phyloP scores from a whole-genome alignment of 139 green algal species.

The Auxenochlorella pyrenoidosa region DNA sequence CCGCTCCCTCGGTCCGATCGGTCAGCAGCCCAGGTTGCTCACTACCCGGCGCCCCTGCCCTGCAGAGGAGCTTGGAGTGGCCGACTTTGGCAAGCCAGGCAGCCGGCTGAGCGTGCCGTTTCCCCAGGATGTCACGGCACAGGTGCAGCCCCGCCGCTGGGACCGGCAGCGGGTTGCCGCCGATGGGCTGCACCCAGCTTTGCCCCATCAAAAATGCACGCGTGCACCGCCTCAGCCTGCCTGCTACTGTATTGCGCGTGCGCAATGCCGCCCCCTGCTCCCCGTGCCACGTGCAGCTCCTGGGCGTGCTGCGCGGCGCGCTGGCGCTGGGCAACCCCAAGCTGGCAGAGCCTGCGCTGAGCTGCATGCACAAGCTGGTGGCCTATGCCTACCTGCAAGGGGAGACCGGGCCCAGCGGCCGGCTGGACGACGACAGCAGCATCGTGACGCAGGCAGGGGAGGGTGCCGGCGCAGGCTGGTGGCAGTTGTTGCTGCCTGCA shows the following conservation, averaged over 20 bases:
- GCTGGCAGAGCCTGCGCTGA: constrained; percentile 80
- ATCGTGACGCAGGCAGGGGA: constrained; percentile 52
- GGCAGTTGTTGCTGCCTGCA: not conserved
- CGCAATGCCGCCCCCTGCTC: not conserved
- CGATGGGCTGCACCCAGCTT: not conserved
- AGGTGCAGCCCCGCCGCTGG: not conserved
- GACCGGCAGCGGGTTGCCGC: not conserved
- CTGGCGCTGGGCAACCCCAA: constrained; percentile 54
- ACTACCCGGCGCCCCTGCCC: not conserved
- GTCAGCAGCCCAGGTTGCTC: not conserved
- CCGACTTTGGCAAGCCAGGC: constrained; percentile 45
- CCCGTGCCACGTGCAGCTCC: constrained; percentile 43
- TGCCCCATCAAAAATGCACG: not conserved
- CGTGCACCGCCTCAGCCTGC: not conserved
- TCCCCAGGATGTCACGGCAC: constrained; percentile 28
- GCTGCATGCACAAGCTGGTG: constrained; percentile 92
- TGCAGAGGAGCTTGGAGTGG: constrained; percentile 41
- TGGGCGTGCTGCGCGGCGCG: constrained; percentile 77
- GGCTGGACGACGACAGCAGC: constrained; percentile 61
- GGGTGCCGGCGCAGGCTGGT: too few relatives aligned
- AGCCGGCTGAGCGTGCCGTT: constrained; percentile 38
- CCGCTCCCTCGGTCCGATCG: too few relatives aligned
- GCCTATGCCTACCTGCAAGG: constrained; percentile 83
- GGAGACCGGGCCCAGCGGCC: constrained; percentile 59
- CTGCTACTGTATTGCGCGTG: too few relatives aligned